A percentile compares a stretch with the other conserved stretches of the same genome.
Evolutionary conservation across 1,284 basidiomycete genomes (phyloP).

Genomic region (Puccinia horiana): DNA sequence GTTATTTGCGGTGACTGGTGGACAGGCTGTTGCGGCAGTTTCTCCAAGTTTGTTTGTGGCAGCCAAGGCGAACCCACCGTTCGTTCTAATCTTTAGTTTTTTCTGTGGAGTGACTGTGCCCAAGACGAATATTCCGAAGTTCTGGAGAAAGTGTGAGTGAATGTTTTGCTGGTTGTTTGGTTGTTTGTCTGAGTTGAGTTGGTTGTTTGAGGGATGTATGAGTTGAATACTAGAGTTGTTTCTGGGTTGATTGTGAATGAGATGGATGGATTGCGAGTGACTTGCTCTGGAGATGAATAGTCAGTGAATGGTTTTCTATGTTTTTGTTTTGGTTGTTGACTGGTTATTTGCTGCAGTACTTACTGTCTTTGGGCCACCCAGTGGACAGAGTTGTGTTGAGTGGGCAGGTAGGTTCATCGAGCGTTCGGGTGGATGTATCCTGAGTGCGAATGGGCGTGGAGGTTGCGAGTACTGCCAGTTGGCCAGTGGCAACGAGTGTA

Average conservation of each 20-base stretch:
- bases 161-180: slow-evolving; percentile 69
- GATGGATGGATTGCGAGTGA: slow-evolving; percentile 71
- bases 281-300: slow-evolving; percentile 63
- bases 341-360: slow-evolving; percentile 62
- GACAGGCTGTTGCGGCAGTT: slow-evolving; percentile 71
- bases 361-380: slow-evolving; percentile 70
- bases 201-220: slow-evolving; percentile 53
- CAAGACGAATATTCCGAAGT: slow-evolving; percentile 65
- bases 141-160: slow-evolving; percentile 76
- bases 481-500: slow-evolving; percentile 52
- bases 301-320: slow-evolving; percentile 70
- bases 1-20: slow-evolving; percentile 74
- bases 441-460: slow-evolving; percentile 68
- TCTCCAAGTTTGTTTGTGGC: slow-evolving; percentile 67
- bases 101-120: slow-evolving; percentile 68
- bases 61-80: slow-evolving; percentile 79
- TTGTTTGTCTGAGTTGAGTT: too few species aligned
- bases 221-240: slow-evolving; percentile 56
- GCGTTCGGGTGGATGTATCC: slow-evolving; percentile 70
- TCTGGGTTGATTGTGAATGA: slow-evolving; percentile 74
- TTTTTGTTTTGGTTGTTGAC: slow-evolving; percentile 65
- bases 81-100: slow-evolving; percentile 62
- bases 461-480: slow-evolving; percentile 74
- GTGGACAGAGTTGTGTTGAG: slow-evolving; percentile 70
- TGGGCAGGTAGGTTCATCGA: slow-evolving; percentile 69